Evolutionary conservation across 805 yeast genomes (phyloP).

Genomic region (Yamadazyma tumulicola): DNA sequence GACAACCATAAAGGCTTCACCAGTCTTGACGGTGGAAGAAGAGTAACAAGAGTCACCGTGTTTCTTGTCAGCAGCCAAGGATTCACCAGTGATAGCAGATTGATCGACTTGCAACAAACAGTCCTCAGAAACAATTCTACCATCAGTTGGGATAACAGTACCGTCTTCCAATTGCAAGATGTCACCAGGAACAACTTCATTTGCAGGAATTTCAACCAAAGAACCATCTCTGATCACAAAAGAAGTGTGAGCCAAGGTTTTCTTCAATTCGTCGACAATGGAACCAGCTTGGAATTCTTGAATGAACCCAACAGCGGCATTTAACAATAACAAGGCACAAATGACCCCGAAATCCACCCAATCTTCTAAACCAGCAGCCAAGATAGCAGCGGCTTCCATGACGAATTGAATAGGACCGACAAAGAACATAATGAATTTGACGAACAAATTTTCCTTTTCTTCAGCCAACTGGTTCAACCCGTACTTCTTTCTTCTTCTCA

Average conservation of each 20-base stretch:
- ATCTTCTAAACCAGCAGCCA: constrained; percentile 95
- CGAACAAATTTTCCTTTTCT: constrained; percentile 73
- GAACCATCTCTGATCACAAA: constrained; percentile 80
- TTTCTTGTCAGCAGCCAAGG: constrained; percentile 90
- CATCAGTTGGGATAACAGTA: constrained; percentile 89
- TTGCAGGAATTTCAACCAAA: constrained; percentile 70
- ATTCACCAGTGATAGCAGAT: constrained; percentile 97
- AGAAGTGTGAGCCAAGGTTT: constrained; percentile 90
- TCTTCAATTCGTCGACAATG: constrained; percentile 93
- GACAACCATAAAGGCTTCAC: constrained; percentile 92
- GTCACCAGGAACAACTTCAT: constrained; percentile 94
- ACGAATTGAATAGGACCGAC: constrained; percentile 96
- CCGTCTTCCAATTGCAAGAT: constrained; percentile 90
- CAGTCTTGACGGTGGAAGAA: constrained; percentile 92
- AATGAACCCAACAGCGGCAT: constrained; percentile 92
- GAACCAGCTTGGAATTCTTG: constrained; percentile 99
- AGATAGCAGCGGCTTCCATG: constrained; percentile 94
- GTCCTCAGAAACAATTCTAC: constrained; percentile 82
- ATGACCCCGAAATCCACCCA: constrained; percentile 99
- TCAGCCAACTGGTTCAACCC: constrained; percentile 91
- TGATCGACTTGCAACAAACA: constrained; percentile 89
- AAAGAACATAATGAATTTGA: constrained; percentile 83
- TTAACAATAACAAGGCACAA: constrained; percentile 78
- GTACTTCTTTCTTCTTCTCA: constrained; percentile 81
- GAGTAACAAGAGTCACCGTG: constrained; percentile 85